Conservation (phyloP, 805 yeast genomes). For the Monosporozyma aquatica region DNA sequence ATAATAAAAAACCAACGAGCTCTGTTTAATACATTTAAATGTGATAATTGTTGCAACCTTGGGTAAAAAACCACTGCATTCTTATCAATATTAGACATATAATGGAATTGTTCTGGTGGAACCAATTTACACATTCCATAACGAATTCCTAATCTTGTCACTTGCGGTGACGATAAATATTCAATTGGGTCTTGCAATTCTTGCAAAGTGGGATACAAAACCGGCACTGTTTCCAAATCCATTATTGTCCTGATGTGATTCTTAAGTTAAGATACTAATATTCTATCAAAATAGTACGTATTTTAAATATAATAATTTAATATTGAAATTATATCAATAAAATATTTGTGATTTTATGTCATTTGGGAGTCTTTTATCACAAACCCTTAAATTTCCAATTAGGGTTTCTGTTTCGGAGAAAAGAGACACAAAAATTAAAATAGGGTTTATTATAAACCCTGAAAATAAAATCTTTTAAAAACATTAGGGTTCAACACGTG, state of each 20-base stretch:
- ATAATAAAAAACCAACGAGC: constrained; percentile 53
- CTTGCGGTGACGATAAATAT: constrained; percentile 47
- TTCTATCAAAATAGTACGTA: no score
- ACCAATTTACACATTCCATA: constrained; percentile 71
- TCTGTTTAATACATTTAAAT: constrained; percentile 53
- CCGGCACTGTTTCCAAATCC: constrained; percentile 37
- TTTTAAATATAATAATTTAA: no score
- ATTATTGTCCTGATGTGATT: neutral
- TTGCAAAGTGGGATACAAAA: constrained; percentile 42
- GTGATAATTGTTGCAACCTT: constrained; percentile 56
- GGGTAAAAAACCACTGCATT: constrained; percentile 54
- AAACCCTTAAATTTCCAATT: no score
- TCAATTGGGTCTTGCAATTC: constrained; percentile 57
- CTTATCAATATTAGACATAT: constrained; percentile 45
- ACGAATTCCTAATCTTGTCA: constrained; percentile 37
- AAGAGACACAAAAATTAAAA: no score
- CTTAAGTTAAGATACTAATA: no score
- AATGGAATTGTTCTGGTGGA: constrained; percentile 47
- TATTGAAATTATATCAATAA: no score
- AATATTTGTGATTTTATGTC: no score
- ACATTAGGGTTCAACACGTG: no score
- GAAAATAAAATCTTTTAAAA: no score
- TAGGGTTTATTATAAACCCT: no score
- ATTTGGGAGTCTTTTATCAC: no score
- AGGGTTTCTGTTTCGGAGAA: no score